phyloP scores from a whole-genome alignment of 2,329 filamentous ascomycete species.

The Pezicula carpinea region DNA sequence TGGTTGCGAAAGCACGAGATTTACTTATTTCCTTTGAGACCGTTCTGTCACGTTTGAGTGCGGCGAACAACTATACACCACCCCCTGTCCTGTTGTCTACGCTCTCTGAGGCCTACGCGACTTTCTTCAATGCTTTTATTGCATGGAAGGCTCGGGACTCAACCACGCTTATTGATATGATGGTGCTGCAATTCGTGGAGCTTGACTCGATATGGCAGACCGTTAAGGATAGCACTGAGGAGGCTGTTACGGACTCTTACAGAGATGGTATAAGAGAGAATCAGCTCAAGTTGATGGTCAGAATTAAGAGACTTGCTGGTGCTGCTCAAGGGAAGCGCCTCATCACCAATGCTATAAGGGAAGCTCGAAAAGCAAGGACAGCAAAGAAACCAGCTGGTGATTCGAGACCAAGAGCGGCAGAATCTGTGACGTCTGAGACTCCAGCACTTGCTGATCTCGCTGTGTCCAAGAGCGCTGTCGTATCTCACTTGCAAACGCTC shows the following conservation, averaged over 20 bases:
- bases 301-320: slow-evolving; percentile 75
- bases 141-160: slow-evolving; percentile 82
- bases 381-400: slow-evolving; percentile 65
- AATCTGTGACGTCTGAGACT: slow-evolving; percentile 33
- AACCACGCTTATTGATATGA: slow-evolving; percentile 71
- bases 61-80: slow-evolving; percentile 62
- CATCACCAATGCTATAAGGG: slow-evolving; percentile 69
- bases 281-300: slow-evolving; percentile 72
- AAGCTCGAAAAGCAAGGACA: slow-evolving; percentile 61
- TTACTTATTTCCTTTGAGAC: slow-evolving; percentile 75
- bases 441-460: slow-evolving; percentile 35
- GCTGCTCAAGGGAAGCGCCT: slow-evolving; percentile 65
- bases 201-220: slow-evolving; percentile 80
- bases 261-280: slow-evolving; percentile 76
- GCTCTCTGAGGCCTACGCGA: slow-evolving; percentile 65
- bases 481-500: slow-evolving; percentile 40
- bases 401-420: slow-evolving; percentile 59
- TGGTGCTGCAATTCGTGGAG: slow-evolving; percentile 83
- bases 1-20: slow-evolving; percentile 74
- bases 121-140: slow-evolving; percentile 74
- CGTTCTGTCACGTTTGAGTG: slow-evolving; percentile 60
- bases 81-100: slow-evolving; percentile 57
- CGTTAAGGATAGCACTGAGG: slow-evolving; percentile 72
- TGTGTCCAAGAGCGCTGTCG: slow-evolving; percentile 36
- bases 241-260: slow-evolving; percentile 71